Percentiles rank a stretch among this genome's conserved stretches.
Conservation (phyloP, 2,329 filamentous ascomycete genomes). For the Fusarium sp. region DNA sequence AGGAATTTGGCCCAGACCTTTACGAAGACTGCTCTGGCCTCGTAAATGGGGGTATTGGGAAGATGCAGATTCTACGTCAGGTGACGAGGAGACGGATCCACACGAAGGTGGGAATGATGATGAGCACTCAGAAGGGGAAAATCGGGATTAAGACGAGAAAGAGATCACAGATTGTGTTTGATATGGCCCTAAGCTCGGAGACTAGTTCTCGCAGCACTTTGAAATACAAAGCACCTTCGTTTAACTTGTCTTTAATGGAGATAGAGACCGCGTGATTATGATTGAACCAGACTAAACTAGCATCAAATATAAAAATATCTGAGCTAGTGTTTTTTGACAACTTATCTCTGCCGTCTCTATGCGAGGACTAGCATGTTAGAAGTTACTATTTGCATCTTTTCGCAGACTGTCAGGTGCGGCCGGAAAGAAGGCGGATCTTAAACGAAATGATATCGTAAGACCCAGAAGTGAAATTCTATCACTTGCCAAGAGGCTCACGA, state of each 20-base stretch:
- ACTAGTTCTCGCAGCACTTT: too few species aligned
- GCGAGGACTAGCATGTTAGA: background rate
- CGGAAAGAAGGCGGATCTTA: background rate
- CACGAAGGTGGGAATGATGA: background rate
- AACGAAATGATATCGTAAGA: background rate
- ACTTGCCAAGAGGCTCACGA: background rate
- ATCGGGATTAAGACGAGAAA: background rate
- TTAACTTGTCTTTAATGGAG: background rate
- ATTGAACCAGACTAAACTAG: fast-evolving
- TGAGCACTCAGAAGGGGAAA: background rate
- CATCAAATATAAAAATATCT: background rate
- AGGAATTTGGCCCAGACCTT: background rate
- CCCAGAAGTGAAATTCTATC: background rate
- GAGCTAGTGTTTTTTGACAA: background rate
- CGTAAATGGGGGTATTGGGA: background rate
- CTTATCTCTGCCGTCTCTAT: background rate
- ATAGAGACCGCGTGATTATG: background rate
- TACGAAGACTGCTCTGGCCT: background rate
- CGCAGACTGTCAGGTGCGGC: background rate
- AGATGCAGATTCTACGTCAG: background rate
- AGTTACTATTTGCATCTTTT: background rate
- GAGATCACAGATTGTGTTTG: background rate
- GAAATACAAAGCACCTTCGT: background rate
- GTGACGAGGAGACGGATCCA: too few species aligned
- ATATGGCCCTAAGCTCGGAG: fast-evolving